Conservation (phyloP, 108 stramenopile species). For the Skeletonema potamos region DNA sequence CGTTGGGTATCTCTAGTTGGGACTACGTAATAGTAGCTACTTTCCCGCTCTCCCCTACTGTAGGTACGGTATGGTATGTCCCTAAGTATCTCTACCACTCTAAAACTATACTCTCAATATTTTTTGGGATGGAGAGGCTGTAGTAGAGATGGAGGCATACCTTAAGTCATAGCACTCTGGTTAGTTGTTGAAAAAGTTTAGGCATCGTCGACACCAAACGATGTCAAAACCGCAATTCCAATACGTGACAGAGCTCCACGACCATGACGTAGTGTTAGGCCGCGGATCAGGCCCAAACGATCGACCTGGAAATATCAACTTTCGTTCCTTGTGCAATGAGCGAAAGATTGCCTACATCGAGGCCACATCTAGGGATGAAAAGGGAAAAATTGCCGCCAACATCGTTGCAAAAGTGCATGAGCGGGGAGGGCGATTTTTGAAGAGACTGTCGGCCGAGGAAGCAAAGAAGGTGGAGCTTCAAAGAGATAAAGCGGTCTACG, state of each 20-base stretch:
- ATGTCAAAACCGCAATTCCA: background rate
- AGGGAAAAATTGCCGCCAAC: constrained; percentile 39
- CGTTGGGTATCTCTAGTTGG: too few species aligned
- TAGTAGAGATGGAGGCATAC: too few species aligned
- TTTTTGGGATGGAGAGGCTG: too few species aligned
- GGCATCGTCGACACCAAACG: too few species aligned
- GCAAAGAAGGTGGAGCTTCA: constrained; percentile 22
- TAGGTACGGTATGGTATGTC: too few species aligned
- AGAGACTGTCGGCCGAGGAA: constrained; percentile 31
- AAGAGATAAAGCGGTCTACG: constrained; percentile 21
- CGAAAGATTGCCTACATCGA: constrained; percentile 46
- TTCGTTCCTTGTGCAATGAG: constrained; percentile 23
- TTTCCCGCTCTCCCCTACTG: too few species aligned
- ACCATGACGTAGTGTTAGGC: constrained; percentile 43
- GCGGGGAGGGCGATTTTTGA: constrained; percentile 55
- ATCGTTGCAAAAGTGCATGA: constrained; percentile 30
- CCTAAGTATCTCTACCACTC: too few species aligned
- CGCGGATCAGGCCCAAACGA: constrained; percentile 46
- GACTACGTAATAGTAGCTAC: too few species aligned
- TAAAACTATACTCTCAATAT: too few species aligned
- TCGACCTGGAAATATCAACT: constrained; percentile 33
- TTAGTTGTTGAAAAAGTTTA: too few species aligned
- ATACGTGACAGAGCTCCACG: constrained; percentile 22
- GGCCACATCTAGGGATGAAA: constrained; percentile 37
- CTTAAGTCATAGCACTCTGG: too few species aligned